Evolutionary conservation across 805 yeast species (phyloP).

Genomic region (Komagataella ulmi): DNA sequence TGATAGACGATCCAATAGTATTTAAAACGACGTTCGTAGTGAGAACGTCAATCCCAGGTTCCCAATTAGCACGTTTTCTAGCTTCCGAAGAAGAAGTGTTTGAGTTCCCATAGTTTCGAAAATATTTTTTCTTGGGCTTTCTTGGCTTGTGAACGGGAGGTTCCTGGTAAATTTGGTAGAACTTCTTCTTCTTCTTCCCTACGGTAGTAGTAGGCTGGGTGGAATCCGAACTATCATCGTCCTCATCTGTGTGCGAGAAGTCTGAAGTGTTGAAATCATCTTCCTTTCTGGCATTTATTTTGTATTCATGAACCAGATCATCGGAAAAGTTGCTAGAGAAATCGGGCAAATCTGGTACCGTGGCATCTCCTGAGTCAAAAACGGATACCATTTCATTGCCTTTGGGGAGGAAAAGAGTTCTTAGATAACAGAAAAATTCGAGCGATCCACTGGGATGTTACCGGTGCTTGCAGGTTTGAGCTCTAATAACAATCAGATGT

Average conservation of each 20-base stretch:
- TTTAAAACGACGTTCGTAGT: slow-evolving; percentile 37
- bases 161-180: background rate
- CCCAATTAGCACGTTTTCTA: slow-evolving; percentile 35
- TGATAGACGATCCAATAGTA: slow-evolving; percentile 38
- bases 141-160: background rate
- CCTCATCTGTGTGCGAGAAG: slow-evolving; percentile 4
- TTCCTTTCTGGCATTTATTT: slow-evolving; percentile 17
- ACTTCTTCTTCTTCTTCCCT: background rate
- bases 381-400: slow-evolving; percentile 3
- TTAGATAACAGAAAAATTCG: background rate
- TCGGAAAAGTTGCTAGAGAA: slow-evolving; percentile 1
- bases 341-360: slow-evolving; percentile 24
- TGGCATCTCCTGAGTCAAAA: slow-evolving; percentile 28
- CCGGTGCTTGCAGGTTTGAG: background rate
- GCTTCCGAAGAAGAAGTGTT: slow-evolving; percentile 19
- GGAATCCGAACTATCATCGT: slow-evolving; percentile 4
- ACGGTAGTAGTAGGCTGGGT: background rate
- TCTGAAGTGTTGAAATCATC: slow-evolving; percentile 12
- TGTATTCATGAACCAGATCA: slow-evolving; percentile 5
- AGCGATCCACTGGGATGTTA: background rate
- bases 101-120: slow-evolving; percentile 21
- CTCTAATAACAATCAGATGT: background rate
- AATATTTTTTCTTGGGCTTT: slow-evolving; percentile 4
- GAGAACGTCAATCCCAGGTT: slow-evolving; percentile 42
- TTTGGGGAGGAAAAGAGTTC: background rate